phyloP scores from a whole-genome alignment of 306 rosid genomes.

The Rosa lucieae region DNA sequence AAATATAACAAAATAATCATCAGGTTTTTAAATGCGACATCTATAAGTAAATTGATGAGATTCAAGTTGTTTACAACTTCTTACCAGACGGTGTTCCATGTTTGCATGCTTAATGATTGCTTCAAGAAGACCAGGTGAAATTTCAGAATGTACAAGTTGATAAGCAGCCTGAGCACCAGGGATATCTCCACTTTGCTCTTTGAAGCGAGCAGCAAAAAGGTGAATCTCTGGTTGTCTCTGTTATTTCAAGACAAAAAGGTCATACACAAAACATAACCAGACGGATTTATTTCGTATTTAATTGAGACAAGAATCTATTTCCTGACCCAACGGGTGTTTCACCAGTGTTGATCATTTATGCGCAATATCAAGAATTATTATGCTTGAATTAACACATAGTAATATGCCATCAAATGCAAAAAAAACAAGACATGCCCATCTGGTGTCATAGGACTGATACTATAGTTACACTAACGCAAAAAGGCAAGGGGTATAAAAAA shows the following conservation, averaged over 20 bases:
- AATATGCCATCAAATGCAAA: background rate
- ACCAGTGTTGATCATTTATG: background rate
- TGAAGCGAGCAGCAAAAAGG: conserved; percentile 86
- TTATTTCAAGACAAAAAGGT: conserved; percentile 21
- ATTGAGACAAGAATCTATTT: background rate
- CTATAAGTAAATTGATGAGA: conserved; percentile 14
- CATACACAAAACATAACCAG: background rate
- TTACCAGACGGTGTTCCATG: conserved; percentile 91
- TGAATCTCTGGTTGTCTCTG: conserved; percentile 98
- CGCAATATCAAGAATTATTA: background rate
- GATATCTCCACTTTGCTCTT: conserved; percentile 85
- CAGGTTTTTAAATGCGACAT: conserved; percentile 14
- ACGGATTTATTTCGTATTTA: background rate
- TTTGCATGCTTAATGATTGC: conserved; percentile 92
- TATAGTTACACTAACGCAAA: background rate
- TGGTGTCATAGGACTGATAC: background rate
- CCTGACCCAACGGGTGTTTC: background rate
- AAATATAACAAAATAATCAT: conserved; percentile 23
- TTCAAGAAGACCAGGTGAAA: conserved; percentile 96
- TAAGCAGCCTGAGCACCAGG: conserved; percentile 88
- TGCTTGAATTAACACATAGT: background rate
- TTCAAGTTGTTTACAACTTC: conserved; percentile 27
- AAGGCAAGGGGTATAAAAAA: background rate
- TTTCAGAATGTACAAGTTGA: conserved; percentile 90
- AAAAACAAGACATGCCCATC: background rate